Base-by-base conservation (phyloP, 345 rosid species). In the Ceriops zippeliana region DNA sequence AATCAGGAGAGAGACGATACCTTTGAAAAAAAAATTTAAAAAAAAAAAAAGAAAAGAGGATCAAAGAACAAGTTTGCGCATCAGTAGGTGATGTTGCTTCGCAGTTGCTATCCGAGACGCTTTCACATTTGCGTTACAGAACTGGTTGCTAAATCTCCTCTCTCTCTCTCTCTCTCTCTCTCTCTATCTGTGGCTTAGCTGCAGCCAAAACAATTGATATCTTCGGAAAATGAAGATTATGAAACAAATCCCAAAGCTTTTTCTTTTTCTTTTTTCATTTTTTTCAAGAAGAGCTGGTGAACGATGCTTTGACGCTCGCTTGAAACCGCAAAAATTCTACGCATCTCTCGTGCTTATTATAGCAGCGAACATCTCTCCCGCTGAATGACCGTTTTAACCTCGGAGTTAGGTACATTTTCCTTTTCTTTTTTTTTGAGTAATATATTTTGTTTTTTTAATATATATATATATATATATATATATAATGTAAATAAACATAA, bases 141-240 rank as follows among this genome's bases (percentile, higher is more conserved):
- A 26, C 34, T 27, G 16, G 53, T 8, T 15, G 47, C 5, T 34
- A 28, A 63, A 52, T n/a, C 22, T 60, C 37, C 19, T 30, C 17
- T 7, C 35, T 30, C 20, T 52, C 57, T 3, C 13, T 6, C 21
- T 70, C 60, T 52, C 59, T 9, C 3, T n/a, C 37, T n/a, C 31
- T 59, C 9, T 46, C 8, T 1, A 28, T 28, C 30, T 28, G 1
- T n/a, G 34, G 21, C 35, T 19, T 8, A 34, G 21, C 8, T n/a
- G 8, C 5, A 0, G 19, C 10, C 10, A 22, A 22, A 32, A 49
- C 4, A 19, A 11, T 28, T 28, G 46, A 56, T 63, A 56, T 46
- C 27, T 62, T 62, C 27, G 13, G 68, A 49, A 6, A 49, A 51
- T 70, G 73, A 70, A 52, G 66, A 63, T 4, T 49, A 58, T 5